Percentiles rank a stretch among this genome's conserved stretches.
These are phyloP conservation scores for Angomonas deanei DNA, from an alignment of 208 protist species.

Conservation along the genomic window DNA sequence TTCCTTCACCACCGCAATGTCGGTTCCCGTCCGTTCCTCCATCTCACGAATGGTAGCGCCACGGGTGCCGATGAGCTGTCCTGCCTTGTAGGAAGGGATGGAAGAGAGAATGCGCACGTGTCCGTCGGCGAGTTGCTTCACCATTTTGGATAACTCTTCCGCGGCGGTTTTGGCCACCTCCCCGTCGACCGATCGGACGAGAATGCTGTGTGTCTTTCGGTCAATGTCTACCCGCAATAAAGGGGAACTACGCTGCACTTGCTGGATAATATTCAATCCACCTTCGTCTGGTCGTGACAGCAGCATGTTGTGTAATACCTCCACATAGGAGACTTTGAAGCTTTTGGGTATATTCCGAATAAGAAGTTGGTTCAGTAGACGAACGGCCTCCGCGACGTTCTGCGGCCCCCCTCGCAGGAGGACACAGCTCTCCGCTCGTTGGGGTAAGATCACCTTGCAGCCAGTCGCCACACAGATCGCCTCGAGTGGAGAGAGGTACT, in stretches of 20 bases:
- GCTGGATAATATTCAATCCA: slow-evolving; percentile 15
- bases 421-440: slow-evolving; percentile 30
- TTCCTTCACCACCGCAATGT: slow-evolving; percentile 29
- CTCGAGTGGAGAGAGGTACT: slow-evolving; percentile 30
- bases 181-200: slow-evolving; percentile 25
- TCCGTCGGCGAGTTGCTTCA: slow-evolving; percentile 13
- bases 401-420: slow-evolving; percentile 30
- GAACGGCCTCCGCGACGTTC: slow-evolving; percentile 19
- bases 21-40: slow-evolving; percentile 25
- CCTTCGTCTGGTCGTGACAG: slow-evolving; percentile 6
- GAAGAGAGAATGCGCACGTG: slow-evolving; percentile 28
- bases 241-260: slow-evolving; percentile 16
- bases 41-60: slow-evolving; percentile 29
- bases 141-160: slow-evolving; percentile 10
- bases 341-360: slow-evolving; percentile 17
- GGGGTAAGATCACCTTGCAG: slow-evolving; percentile 30
- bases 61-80: slow-evolving; percentile 21
- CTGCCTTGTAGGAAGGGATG: slow-evolving; percentile 18
- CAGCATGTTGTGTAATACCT: slow-evolving; percentile 26
- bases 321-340: slow-evolving; percentile 20
- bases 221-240: slow-evolving; percentile 43
- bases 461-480: slow-evolving; percentile 24
- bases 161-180: slow-evolving; percentile 25
- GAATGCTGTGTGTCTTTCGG: slow-evolving; percentile 14
- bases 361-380: slow-evolving; percentile 38